These are phyloP conservation scores for Berberis thunbergii DNA, from an alignment of 164 flowering plant species.

Conservation along the genomic window DNA sequence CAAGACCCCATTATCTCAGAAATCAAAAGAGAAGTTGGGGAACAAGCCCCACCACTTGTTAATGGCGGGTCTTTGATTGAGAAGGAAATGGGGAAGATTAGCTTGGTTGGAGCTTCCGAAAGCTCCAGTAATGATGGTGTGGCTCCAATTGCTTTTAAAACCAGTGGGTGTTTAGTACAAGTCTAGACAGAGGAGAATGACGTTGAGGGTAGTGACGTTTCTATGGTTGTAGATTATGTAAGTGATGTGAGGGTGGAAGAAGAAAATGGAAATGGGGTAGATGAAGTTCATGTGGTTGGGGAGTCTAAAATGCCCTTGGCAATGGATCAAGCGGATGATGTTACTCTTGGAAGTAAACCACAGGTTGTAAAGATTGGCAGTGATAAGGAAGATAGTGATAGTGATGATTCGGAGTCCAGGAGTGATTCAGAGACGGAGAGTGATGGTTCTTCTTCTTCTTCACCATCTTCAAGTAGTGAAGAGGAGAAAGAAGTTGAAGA, in stretches of 20 bases:
- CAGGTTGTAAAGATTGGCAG: background rate
- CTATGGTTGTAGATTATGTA: background rate
- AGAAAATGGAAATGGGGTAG: background rate
- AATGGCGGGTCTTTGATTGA: conserved; percentile 14
- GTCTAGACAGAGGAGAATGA: background rate
- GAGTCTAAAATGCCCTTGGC: background rate
- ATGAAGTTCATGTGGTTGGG: background rate
- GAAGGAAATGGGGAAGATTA: conserved; percentile 42
- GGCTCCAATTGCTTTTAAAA: no score
- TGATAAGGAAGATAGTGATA: conserved; percentile 3
- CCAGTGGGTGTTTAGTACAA: no score
- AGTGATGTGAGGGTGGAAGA: background rate
- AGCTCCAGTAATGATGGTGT: background rate
- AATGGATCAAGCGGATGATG: no score
- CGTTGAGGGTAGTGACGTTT: background rate
- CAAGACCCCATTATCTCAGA: no score
- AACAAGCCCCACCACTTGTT: no score
- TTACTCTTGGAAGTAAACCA: no score
- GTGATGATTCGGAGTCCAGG: background rate
- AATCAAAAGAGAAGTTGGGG: no score
- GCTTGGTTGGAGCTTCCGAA: conserved; percentile 27
- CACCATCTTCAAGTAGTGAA: background rate
- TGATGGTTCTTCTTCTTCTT: background rate
- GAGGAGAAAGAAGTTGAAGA: background rate
- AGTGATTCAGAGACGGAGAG: background rate